These are phyloP conservation scores for Fusarium bulbicola DNA, from an alignment of 2,329 filamentous ascomycete species.

Conservation along the genomic window DNA sequence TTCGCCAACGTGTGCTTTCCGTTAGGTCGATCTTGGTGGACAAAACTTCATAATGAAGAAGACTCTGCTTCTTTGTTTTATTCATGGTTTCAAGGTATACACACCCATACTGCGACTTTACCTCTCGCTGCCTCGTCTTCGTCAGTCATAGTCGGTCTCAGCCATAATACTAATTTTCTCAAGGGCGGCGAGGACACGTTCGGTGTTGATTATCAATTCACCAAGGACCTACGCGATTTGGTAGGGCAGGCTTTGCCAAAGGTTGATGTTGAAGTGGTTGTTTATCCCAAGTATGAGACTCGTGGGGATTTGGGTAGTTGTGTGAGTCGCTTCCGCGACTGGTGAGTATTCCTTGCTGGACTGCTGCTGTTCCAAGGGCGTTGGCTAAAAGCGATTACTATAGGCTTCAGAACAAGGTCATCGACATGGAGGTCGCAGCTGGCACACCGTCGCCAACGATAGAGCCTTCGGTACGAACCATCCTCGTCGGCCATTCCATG, in stretches of 20 bases:
- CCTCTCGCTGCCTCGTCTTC: not conserved
- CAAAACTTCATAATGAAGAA: constrained; percentile 63
- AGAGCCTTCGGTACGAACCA: constrained; percentile 82
- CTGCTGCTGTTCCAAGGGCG: not conserved
- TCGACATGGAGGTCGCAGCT: constrained; percentile 89
- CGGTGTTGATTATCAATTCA: constrained; percentile 70
- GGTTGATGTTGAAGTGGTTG: constrained; percentile 70
- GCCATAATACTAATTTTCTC: constrained; percentile 10
- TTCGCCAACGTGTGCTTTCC: not conserved
- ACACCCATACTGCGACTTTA: not conserved
- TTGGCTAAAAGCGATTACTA: not conserved
- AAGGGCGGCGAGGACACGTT: constrained; percentile 83
- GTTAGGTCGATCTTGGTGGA: constrained; percentile 3
- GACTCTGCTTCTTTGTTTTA: constrained; percentile 82
- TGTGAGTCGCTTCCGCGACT: constrained; percentile 78
- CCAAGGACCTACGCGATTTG: constrained; percentile 73
- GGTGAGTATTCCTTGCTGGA: constrained; percentile 57
- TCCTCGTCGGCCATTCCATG: constrained; percentile 90
- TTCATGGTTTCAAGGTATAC: constrained; percentile 84
- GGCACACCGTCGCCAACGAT: constrained; percentile 83
- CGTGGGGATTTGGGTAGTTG: constrained; percentile 77
- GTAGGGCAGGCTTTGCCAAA: constrained; percentile 74
- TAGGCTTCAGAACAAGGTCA: constrained; percentile 90
- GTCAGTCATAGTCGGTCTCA: not conserved
- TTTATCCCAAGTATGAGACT: constrained; percentile 88